Conservation (phyloP, 2,329 filamentous ascomycete species). For the Ophiostoma australiae region DNA sequence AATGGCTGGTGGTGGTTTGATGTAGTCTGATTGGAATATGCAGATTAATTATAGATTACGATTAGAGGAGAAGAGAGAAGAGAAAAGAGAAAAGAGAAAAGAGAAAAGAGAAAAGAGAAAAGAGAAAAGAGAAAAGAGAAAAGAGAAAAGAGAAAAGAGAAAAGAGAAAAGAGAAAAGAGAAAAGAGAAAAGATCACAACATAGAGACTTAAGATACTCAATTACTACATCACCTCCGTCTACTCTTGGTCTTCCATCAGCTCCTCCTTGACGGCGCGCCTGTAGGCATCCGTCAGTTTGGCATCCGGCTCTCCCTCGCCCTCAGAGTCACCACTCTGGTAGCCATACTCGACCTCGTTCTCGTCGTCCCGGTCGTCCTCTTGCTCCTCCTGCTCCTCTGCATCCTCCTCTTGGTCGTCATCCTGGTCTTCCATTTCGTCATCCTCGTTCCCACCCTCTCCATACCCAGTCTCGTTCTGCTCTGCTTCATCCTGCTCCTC, state of each 20-base stretch:
- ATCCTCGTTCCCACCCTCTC: conserved; percentile 14
- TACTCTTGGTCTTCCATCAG: conserved; percentile 17
- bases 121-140: not conserved
- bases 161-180: not conserved
- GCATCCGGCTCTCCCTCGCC: conserved; percentile 21
- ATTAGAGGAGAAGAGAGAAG: not conserved
- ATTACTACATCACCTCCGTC: not conserved
- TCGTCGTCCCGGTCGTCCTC: conserved; percentile 20
- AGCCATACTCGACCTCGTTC: conserved; percentile 23
- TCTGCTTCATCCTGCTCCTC: not conserved
- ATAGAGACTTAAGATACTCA: not conserved
- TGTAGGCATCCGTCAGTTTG: conserved; percentile 8
- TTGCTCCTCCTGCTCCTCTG: conserved; percentile 14
- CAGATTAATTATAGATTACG: too few species aligned
- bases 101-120: not conserved
- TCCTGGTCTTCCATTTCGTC: conserved; percentile 16
- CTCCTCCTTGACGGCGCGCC: conserved; percentile 19
- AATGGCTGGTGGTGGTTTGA: not conserved
- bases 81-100: not conserved
- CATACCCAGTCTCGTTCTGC: conserved; percentile 13
- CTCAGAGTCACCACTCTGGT: conserved; percentile 18
- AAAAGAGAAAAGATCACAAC: not conserved
- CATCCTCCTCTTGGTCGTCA: conserved; percentile 17
- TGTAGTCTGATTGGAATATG: too few species aligned
- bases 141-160: not conserved